Evolutionary conservation across 2,329 filamentous ascomycete species (phyloP).

Genomic region (Venturia effusa): DNA sequence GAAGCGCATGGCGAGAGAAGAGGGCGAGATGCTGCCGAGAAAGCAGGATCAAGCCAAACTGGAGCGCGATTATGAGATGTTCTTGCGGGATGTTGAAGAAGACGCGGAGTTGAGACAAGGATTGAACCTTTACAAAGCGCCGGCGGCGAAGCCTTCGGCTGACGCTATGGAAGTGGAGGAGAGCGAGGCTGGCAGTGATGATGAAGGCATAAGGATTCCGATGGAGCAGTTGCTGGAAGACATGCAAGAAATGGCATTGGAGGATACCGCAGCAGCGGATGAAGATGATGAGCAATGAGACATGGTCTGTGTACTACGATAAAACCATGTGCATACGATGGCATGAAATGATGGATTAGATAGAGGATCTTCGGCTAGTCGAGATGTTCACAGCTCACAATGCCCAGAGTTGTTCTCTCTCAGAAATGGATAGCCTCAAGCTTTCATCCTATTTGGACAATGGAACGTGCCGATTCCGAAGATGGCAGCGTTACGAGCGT

Average conservation of each 20-base stretch:
- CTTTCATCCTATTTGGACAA: no score
- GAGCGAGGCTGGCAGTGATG: conserved; percentile 36
- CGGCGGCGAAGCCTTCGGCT: conserved; percentile 36
- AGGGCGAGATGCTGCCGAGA: conserved; percentile 75
- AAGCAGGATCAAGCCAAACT: conserved; percentile 80
- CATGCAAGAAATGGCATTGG: conserved; percentile 63
- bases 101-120: conserved; percentile 79
- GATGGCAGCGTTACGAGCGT: no score
- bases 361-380: background rate
- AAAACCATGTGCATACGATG: background rate
- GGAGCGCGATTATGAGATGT: conserved; percentile 93
- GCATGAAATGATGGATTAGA: background rate
- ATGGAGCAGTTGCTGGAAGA: conserved; percentile 66
- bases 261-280: background rate
- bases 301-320: background rate
- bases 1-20: conserved; percentile 84
- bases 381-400: no score
- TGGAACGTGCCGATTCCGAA: no score
- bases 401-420: no score
- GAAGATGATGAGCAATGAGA: background rate
- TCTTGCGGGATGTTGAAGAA: conserved; percentile 93
- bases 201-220: conserved; percentile 38
- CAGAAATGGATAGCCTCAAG: no score
- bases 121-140: conserved; percentile 73
- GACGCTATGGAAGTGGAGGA: conserved; percentile 54